Base-by-base conservation (phyloP, 1,284 basidiomycete species). In the Fomitopsis schrenkii region DNA sequence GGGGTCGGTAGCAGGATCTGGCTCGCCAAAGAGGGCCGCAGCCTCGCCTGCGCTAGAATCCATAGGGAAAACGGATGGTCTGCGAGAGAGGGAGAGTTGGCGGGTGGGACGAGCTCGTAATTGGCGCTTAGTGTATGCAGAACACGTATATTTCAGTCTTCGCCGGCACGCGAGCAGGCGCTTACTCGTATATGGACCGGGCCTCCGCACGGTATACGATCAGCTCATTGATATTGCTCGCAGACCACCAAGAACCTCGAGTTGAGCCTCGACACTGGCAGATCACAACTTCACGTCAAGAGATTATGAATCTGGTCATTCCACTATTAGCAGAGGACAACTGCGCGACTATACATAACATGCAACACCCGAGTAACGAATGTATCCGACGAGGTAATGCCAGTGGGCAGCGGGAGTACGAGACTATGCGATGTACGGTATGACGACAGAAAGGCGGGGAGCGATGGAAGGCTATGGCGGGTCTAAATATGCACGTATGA, bases 21-120 rank as follows among this genome's bases (percentile, higher is more conserved):
- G 81, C 50, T 82, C 75, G 58, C 85, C 87, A 77, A 93, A 93
- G 50, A 92, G 85, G 61, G 88, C 85, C 59, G 90, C 88, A 55
- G 90, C 91, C 67, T 88, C 85, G 79, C 91, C 89, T 61, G 87
- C 83, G 26, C 35, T 35, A 14, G 50, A 30, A 26, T 60, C 59
- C 59, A 60, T 60, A 15, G 12, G 15, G 36, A 40, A 19, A 28
- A 30, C 35, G 19, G 22, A 54, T 8, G 12, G 35, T 38, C 4
- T 7, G 14, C 35, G 33, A 15, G 17, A 22, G 52, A 38, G 52
- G n/a, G 12, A 22, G 52, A 9, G 50, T 40, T 26, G 52, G 52
- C 52, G 35, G 52, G 22, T 54, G 52, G 36, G 52, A 54, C 36
- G 35, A 54, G 52, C 52, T 54, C 52, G 50, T 59, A 54, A 42